Evolutionary conservation across 176 grass and related monocot genomes (phyloP).

Genomic region (Paspalum notatum): DNA sequence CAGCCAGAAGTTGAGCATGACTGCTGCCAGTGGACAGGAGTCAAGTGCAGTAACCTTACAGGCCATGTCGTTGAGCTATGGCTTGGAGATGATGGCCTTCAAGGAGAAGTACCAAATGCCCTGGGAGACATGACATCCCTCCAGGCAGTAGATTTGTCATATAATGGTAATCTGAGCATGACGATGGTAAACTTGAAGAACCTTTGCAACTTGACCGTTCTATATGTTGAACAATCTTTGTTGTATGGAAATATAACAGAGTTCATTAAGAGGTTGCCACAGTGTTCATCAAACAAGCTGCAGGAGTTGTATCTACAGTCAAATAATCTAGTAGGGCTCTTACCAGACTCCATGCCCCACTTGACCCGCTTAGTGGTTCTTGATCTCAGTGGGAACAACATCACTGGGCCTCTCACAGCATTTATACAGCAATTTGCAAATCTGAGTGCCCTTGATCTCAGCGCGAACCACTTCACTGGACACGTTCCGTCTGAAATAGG

Average conservation of each 20-base stretch:
- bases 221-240: too few species aligned
- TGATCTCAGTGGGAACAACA: conserved; percentile 1
- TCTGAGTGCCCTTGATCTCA: neutral
- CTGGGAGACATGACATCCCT: too few species aligned
- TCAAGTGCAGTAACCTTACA: too few species aligned
- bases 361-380: neutral
- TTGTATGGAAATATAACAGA: too few species aligned
- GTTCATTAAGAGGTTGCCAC: conserved; percentile 1
- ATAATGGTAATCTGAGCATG: neutral
- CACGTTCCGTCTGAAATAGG: too few species aligned
- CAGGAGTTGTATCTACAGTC: neutral
- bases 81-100: neutral
- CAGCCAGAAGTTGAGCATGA: too few species aligned
- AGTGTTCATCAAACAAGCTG: conserved; percentile 1
- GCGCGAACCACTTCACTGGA: too few species aligned
- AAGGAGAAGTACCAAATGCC: conserved; percentile 27
- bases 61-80: conserved; percentile 5
- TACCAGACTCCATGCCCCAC: neutral
- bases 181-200: too few species aligned
- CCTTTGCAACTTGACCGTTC: too few species aligned
- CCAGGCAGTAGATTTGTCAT: conserved; percentile 19
- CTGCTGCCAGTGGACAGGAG: too few species aligned
- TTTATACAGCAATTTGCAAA: neutral
- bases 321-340: neutral
- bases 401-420: neutral